Evolutionary conservation across 2,329 filamentous ascomycete genomes (phyloP), one percentile per base, ranked within the genome.

Genomic region (Paraphaeosphaeria sporulosa): DNA sequence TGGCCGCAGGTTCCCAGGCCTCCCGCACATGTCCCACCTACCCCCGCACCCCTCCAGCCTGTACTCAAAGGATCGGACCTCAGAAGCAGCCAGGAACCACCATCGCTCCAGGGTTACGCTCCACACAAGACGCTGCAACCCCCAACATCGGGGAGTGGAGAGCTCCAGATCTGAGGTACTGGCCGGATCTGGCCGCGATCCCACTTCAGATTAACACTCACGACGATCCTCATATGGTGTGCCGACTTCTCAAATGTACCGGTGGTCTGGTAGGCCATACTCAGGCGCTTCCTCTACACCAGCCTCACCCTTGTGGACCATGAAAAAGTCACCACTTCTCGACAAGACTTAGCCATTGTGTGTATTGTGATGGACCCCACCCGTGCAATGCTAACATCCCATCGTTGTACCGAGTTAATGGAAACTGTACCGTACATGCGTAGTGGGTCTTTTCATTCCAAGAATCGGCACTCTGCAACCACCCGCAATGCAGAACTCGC

Each of bases 1-100:
- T 21, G 10, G 32, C 30, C 34, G n/a, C 48, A 38, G 48, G 4
- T 17, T 38, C 12, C n/a, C 21, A 27, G 25, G 15, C 23, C 10
- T 19, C 34, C 34, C 44, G 51, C 51, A 53, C 19, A 5, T n/a
- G 17, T 36, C 49, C 49, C 48, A 23, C 19, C 34, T 17, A n/a
- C n/a, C n/a, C 6, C 47, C 25, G 27, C 21, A 13, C 47, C 47
- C 47, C 47, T n/a, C 27, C n/a, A 10, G 42, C 7, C 38, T 8
- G 17, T 7, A 19, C 19, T 23, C 47, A 8, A 21, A 5, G 9
- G 47, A 34, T 15, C 7, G 8, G 7, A 13, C 19, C 50, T 42
- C 51, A 32, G 23, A 38, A 32, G 7, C 30, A 32, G 32, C 51
- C 38, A 44, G 51, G 51, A 34, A 54, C 51, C 15, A 30, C 38